These are phyloP conservation scores for Isatis tinctoria DNA, from an alignment of 345 rosid species.

Conservation along the genomic window DNA sequence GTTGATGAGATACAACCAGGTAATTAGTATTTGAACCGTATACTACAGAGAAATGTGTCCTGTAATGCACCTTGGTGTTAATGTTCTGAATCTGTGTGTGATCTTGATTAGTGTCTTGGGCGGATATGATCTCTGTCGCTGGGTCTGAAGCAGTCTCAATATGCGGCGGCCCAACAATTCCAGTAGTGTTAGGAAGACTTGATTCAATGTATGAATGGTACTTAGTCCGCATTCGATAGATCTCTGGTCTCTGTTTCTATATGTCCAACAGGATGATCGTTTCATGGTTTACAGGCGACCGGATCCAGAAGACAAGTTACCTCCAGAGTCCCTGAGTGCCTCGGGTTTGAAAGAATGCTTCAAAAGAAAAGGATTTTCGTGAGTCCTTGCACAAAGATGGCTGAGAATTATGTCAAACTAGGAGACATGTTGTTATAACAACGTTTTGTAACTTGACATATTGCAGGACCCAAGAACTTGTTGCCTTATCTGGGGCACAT, in stretches of 20 bases:
- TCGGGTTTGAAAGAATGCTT: conserved; percentile 69
- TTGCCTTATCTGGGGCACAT: conserved; percentile 89
- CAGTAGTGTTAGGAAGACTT: conserved; percentile 65
- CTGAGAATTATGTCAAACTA: not conserved
- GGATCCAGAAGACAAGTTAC: conserved; percentile 84
- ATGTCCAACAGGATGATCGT: not conserved
- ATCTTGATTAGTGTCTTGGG: conserved; percentile 74
- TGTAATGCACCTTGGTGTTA: conserved; percentile 16
- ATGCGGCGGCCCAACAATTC: conserved; percentile 86
- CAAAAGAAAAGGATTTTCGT: conserved; percentile 84
- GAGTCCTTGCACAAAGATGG: conserved; percentile 35
- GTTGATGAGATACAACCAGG: conserved; percentile 67
- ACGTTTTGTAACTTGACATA: not conserved
- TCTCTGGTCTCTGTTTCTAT: conserved; percentile 15
- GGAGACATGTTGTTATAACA: not conserved
- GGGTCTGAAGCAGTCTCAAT: conserved; percentile 90
- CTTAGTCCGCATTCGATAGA: not conserved
- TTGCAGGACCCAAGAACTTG: conserved; percentile 71
- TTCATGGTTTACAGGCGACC: conserved; percentile 46
- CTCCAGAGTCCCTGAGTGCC: conserved; percentile 68
- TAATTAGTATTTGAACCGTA: conserved; percentile 24
- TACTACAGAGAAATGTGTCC: conserved; percentile 7
- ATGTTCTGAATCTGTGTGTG: conserved; percentile 23
- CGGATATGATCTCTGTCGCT: conserved; percentile 84
- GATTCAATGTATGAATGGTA: conserved; percentile 46